phyloP scores from a whole-genome alignment of 495 filamentous ascomycete species.

The Trichoderma erinaceum region DNA sequence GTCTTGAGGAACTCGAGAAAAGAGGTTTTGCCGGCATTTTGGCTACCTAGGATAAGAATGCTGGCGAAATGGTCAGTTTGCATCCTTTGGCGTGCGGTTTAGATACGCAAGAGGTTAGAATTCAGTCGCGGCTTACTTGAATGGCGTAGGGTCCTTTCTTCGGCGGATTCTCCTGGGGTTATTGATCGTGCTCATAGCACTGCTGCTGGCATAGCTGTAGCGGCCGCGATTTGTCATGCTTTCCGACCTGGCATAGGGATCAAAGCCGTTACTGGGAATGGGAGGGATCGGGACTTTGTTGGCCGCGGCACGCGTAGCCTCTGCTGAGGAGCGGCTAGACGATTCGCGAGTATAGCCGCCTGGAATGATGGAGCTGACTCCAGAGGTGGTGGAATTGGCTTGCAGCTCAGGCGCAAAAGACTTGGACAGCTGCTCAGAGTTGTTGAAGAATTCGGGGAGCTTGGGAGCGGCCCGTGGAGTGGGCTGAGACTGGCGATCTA shows the following conservation, averaged over 20 bases:
- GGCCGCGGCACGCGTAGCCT: constrained; percentile 32
- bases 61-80: constrained; percentile 38
- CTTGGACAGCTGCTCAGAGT: constrained; percentile 55
- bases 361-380: constrained; percentile 24
- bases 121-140: constrained; percentile 70
- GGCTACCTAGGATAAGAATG: constrained; percentile 82
- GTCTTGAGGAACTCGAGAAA: constrained; percentile 93
- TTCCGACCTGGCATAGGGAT: constrained; percentile 75
- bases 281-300: constrained; percentile 38
- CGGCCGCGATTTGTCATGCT: constrained; percentile 97
- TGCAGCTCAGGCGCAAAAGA: constrained; percentile 68
- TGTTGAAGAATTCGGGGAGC: constrained; percentile 68
- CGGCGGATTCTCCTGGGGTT: constrained; percentile 86
- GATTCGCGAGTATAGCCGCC: constrained; percentile 50
- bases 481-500: constrained; percentile 59
- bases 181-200: constrained; percentile 80
- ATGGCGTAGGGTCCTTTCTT: constrained; percentile 94
- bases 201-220: constrained; percentile 91
- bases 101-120: constrained; percentile 5
- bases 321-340: constrained; percentile 38
- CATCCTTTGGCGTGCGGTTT: constrained; percentile 7
- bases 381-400: constrained; percentile 44
- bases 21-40: constrained; percentile 88
- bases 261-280: constrained; percentile 50
- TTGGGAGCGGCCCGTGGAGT: constrained; percentile 68